A percentile compares a stretch with the other conserved stretches of the same genome.
Evolutionary conservation across 169 alveolate genomes (phyloP).

Genomic region (Perkinsus olseni): DNA sequence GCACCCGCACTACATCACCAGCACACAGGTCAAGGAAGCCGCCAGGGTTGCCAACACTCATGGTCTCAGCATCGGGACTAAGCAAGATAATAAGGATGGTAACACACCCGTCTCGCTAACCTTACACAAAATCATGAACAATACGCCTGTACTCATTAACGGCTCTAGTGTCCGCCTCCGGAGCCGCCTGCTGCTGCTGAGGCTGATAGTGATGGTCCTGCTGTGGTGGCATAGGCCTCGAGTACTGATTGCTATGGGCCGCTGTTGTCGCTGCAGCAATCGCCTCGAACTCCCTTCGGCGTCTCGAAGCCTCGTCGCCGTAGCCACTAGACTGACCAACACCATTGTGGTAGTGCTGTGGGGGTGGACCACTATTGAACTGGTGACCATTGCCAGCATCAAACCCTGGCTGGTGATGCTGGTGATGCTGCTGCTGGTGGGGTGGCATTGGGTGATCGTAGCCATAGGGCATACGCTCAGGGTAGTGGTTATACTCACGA

Average conservation of each 20-base stretch:
- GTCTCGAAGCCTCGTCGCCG: neutral
- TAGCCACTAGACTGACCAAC: neutral
- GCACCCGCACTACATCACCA: neutral
- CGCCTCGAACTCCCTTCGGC: neutral
- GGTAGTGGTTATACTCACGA: neutral
- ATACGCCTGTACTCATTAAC: neutral
- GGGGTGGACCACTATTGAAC: neutral
- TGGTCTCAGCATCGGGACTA: neutral
- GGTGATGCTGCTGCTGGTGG: neutral
- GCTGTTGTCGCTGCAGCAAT: neutral
- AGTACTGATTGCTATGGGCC: neutral
- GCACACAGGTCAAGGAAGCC: neutral
- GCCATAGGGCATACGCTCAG: neutral
- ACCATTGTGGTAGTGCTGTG: too few species aligned
- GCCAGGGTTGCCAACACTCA: neutral
- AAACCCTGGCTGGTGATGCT: neutral
- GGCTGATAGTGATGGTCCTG: neutral
- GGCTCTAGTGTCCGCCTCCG: neutral
- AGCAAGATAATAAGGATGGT: neutral
- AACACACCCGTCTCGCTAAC: neutral
- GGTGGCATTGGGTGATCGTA: neutral
- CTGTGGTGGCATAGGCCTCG: neutral
- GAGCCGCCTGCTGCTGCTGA: neutral
- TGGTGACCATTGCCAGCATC: neutral
- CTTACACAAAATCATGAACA: neutral